Base-by-base conservation (phyloP, 2,329 filamentous ascomycete species). In the Tolypocladium sp. region DNA sequence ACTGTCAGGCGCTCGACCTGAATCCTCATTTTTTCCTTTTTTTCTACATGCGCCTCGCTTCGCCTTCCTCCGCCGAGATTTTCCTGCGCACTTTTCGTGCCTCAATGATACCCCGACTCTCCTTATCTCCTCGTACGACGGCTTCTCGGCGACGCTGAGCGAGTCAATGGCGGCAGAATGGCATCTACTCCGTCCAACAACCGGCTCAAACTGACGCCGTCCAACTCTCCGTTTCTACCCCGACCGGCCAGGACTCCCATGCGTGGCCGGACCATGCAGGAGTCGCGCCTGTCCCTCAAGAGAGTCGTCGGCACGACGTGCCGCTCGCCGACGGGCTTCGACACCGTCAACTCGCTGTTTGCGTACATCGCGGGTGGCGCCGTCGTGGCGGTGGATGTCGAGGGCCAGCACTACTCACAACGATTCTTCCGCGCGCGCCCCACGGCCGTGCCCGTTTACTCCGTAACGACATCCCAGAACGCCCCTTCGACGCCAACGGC, bases 281-380 rank as follows among this genome's bases (percentile, higher is more conserved):
- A 86, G 60, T 79, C 83, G 27, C 82, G 82, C 46, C 80, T 97
- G 52, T 88, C 88, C 44, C 79, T 97, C 62, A 88, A 87, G 71
- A 86, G 91, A 63, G 91, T 97, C 59, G 89, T 97, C 68, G 94
- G 94, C 54, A 96, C 92, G 30, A 97, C 93, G 9, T 93, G 91
- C 63, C 84, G 80, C 65, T 90, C 89, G 5, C 88, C 91, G 46
- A 92, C 89, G 70, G 91, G 90, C 63, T 96, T 99, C 73, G 92
- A 95, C 70, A 87, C 84, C 63, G 85, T 93, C 61, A 79, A 88
- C 46, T 84, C 87, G 15, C 87, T 82, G 56, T 96, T 97, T 73
- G 92, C 92, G 58, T 94, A 96, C 71, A 92, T 92, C 63, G 93
- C 94, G 10, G 94, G 94, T 58, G 94, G 92, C 12, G 91, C 93